These are phyloP conservation scores for Phragmites australis DNA, from an alignment of 176 grass and related monocot genomes.

Conservation along the genomic window DNA sequence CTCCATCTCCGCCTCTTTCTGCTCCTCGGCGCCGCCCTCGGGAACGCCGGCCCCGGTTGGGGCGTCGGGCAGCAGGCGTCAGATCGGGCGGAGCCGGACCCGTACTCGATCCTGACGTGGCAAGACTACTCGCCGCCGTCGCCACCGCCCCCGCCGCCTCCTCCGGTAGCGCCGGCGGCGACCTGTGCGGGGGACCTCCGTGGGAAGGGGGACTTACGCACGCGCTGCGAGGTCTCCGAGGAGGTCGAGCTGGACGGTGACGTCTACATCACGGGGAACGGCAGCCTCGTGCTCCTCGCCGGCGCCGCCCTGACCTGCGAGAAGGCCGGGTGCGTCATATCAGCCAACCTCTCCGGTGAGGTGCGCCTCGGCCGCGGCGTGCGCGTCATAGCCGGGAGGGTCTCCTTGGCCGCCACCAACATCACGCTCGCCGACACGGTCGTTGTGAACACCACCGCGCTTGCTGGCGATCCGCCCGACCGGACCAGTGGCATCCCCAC, in stretches of 20 bases:
- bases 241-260: constrained; percentile 57
- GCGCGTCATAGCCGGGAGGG: constrained; percentile 65
- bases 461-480: constrained; percentile 70
- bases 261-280: constrained; percentile 75
- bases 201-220: constrained; percentile 73
- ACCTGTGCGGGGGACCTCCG: constrained; percentile 74
- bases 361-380: constrained; percentile 58
- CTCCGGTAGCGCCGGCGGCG: constrained; percentile 58
- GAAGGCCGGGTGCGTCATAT: constrained; percentile 63
- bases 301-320: constrained; percentile 70
- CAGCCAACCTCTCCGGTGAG: constrained; percentile 65
- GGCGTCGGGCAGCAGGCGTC: constrained; percentile 14
- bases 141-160: constrained; percentile 71
- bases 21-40: constrained; percentile 31
- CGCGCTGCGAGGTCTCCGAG: constrained; percentile 68
- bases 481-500: constrained; percentile 85
- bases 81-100: constrained; percentile 52
- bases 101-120: constrained; percentile 91
- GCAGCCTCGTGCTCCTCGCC: constrained; percentile 71
- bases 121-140: constrained; percentile 95
- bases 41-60: constrained; percentile 44
- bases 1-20: constrained; percentile 46
- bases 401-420: constrained; percentile 62
- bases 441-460: constrained; percentile 68
- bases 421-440: constrained; percentile 71